A percentile compares a stretch with the other conserved stretches of the same genome.
phyloP scores from a whole-genome alignment of 1,139 yeast genomes.

The Diutina scorzettiae region DNA sequence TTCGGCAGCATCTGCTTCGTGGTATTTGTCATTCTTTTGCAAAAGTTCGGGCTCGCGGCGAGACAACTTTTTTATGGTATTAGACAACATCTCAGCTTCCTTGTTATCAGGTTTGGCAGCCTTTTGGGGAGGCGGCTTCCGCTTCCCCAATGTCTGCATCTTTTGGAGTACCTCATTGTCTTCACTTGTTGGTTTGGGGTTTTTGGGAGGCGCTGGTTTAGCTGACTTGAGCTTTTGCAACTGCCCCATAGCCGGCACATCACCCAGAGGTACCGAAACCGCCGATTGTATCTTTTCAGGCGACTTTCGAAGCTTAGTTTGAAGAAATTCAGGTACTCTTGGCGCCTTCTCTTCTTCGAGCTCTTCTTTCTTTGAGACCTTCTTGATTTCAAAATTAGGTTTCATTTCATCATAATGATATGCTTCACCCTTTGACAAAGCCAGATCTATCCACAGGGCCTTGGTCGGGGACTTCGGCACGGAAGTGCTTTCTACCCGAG shows the following conservation, averaged over 20 bases:
- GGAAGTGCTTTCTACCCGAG: too few relatives aligned
- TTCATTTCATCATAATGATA: neutral
- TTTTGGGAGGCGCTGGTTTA: neutral
- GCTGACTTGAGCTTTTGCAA: neutral
- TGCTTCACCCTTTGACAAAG: neutral
- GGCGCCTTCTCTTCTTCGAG: neutral
- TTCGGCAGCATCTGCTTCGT: neutral
- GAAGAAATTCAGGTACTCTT: neutral
- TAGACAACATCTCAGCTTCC: neutral
- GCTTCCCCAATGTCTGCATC: constrained; percentile 1
- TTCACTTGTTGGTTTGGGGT: neutral
- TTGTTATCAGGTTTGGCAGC: neutral
- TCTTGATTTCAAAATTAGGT: constrained; percentile 1
- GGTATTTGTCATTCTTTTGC: neutral
- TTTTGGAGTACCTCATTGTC: neutral
- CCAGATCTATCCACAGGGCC: constrained; percentile 1
- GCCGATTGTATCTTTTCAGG: neutral
- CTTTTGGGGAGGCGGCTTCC: neutral
- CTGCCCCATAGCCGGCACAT: neutral
- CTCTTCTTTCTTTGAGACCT: neutral
- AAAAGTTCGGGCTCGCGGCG: neutral
- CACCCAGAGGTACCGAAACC: neutral
- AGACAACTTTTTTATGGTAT: neutral
- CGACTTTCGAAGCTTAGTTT: neutral
- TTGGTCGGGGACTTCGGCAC: neutral